Conservation (phyloP, 1,284 basidiomycete genomes). For the Sparassis latifolia region DNA sequence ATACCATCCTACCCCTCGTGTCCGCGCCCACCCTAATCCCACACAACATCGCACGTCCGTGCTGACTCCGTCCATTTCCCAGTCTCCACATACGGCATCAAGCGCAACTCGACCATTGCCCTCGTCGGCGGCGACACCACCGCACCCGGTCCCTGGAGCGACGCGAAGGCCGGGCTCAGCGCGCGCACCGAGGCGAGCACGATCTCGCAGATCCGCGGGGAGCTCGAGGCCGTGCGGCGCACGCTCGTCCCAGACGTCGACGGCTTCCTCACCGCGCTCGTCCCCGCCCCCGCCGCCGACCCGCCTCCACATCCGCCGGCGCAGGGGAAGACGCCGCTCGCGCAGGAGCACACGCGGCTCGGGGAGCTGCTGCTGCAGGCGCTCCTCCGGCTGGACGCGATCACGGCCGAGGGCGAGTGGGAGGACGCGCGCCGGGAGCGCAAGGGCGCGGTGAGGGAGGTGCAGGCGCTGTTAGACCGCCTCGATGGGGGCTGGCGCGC, state of each 20-base stretch:
- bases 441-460: constrained; percentile 68
- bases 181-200: constrained; percentile 43
- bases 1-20: not conserved
- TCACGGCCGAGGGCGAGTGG: constrained; percentile 64
- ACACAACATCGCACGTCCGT: constrained; percentile 2
- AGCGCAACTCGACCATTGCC: constrained; percentile 52
- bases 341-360: constrained; percentile 52
- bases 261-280: constrained; percentile 41
- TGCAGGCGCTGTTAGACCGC: constrained; percentile 51
- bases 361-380: constrained; percentile 72
- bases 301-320: constrained; percentile 11
- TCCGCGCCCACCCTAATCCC: constrained; percentile 2
- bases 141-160: constrained; percentile 16
- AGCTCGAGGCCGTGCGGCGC: constrained; percentile 48
- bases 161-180: constrained; percentile 18
- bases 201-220: constrained; percentile 50
- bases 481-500: constrained; percentile 45
- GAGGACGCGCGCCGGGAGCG: constrained; percentile 62
- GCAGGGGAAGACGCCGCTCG: constrained; percentile 10
- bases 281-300: constrained; percentile 12
- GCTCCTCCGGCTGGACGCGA: constrained; percentile 69
- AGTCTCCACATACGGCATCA: constrained; percentile 64
- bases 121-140: constrained; percentile 44
- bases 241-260: constrained; percentile 50
- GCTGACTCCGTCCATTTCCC: constrained; percentile 13